Percentiles rank a stretch among this genome's conserved stretches.
phyloP scores from a whole-genome alignment of 768 basidiomycete species.

The Boletus pseudo-olivaceus region DNA sequence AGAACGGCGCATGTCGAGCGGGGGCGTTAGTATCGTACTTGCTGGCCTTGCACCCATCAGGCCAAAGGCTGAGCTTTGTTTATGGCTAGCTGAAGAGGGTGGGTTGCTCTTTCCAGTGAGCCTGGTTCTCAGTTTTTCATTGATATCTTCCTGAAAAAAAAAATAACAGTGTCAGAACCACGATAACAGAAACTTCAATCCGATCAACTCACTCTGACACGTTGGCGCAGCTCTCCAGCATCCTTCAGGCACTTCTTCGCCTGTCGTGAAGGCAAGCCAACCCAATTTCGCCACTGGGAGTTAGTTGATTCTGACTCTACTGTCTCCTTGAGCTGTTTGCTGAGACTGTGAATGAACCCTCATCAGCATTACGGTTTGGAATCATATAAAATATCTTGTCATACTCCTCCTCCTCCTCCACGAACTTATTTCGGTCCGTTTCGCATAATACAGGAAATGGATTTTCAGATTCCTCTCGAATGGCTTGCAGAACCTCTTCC shows the following conservation, averaged over 20 bases:
- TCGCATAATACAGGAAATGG: constrained; percentile 1
- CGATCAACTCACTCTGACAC: constrained; percentile 3
- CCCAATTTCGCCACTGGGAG: background rate
- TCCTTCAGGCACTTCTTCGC: background rate
- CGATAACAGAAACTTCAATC: background rate
- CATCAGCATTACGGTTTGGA: background rate
- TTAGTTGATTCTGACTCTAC: background rate
- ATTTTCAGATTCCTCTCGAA: background rate
- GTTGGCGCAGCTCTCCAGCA: constrained; percentile 1
- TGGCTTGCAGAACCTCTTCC: background rate
- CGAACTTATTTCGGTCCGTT: background rate
- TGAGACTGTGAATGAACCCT: constrained; percentile 1
- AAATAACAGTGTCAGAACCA: background rate
- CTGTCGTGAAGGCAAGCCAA: constrained; percentile 9
- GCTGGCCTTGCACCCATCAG: background rate
- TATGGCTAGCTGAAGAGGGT: background rate
- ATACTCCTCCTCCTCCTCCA: constrained; percentile 7
- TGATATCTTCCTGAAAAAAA: constrained; percentile 2
- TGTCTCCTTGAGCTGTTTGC: background rate
- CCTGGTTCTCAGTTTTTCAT: background rate
- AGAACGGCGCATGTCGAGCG: background rate
- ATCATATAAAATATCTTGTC: background rate
- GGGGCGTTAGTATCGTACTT: background rate
- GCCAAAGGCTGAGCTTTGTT: background rate
- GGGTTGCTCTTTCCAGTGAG: background rate